Percentiles rank a stretch among this genome's conserved stretches.
Conservation (phyloP, 1,284 basidiomycete genomes). For the Trametes pubescens region DNA sequence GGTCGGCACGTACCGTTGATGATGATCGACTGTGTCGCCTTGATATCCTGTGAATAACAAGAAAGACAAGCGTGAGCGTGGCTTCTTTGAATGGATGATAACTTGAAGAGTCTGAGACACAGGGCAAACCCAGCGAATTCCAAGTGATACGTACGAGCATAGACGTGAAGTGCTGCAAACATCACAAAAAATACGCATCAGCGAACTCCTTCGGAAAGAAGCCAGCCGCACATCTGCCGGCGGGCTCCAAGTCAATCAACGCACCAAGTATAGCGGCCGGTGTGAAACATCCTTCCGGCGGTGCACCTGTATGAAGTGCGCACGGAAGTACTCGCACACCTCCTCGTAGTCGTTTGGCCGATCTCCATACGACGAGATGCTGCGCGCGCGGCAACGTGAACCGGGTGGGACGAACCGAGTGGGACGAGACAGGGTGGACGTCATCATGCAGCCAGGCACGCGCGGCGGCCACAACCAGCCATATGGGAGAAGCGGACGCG, state of each 20-base stretch:
- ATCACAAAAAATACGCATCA: neutral
- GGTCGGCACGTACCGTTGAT: constrained; percentile 61
- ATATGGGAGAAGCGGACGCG: constrained; percentile 19
- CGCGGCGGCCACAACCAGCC: constrained; percentile 7
- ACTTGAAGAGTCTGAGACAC: too few relatives aligned
- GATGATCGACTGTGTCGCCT: constrained; percentile 78
- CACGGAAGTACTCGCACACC: constrained; percentile 79
- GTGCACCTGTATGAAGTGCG: constrained; percentile 80
- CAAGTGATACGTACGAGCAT: constrained; percentile 66
- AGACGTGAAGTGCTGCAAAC: constrained; percentile 72
- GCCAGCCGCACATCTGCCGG: neutral
- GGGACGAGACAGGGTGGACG: neutral
- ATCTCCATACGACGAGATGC: constrained; percentile 82
- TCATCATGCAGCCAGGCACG: neutral
- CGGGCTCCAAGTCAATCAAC: constrained; percentile 39
- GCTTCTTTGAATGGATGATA: too few relatives aligned
- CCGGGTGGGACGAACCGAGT: neutral
- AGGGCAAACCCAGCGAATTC: neutral
- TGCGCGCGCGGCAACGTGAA: constrained; percentile 39
- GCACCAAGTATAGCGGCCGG: constrained; percentile 68
- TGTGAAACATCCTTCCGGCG: constrained; percentile 66
- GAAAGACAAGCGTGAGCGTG: constrained; percentile 4
- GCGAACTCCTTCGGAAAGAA: neutral
- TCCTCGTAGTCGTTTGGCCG: constrained; percentile 75
- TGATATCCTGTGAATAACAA: constrained; percentile 62